These are phyloP conservation scores for Hypoxylon sp. DNA, from an alignment of 2,329 filamentous ascomycete species.

Conservation along the genomic window DNA sequence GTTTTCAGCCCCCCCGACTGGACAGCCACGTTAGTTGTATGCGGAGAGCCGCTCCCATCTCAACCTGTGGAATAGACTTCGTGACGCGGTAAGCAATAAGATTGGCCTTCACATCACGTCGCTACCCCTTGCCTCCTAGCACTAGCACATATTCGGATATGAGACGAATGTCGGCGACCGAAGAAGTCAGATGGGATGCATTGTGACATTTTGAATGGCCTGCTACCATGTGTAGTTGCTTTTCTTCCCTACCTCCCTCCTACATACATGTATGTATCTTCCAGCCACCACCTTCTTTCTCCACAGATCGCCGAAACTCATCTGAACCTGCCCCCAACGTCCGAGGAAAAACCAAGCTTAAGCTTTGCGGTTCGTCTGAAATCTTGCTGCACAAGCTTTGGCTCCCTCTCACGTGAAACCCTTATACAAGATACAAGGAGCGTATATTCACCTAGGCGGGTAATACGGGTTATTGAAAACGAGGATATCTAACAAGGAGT, in stretches of 20 bases:
- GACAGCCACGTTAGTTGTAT: conserved; percentile 31
- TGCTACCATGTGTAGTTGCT: conserved; percentile 18
- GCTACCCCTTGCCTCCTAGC: conserved; percentile 15
- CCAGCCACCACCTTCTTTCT: conserved; percentile 26
- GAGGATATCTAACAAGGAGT: conserved; percentile 3
- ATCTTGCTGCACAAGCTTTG: conserved; percentile 14
- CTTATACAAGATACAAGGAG: neutral
- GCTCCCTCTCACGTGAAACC: conserved; percentile 10
- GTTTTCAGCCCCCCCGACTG: neutral
- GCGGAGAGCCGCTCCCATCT: conserved; percentile 34
- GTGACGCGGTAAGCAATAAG: conserved; percentile 17
- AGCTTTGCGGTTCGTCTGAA: conserved; percentile 20
- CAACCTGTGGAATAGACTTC: neutral
- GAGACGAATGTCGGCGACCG: conserved; percentile 24
- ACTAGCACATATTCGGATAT: conserved; percentile 15
- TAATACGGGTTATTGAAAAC: neutral
- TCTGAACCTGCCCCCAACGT: conserved; percentile 7
- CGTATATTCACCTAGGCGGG: neutral
- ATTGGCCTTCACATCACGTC: conserved; percentile 26
- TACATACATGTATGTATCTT: neutral
- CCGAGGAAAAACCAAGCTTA: conserved; percentile 6
- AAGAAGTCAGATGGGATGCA: conserved; percentile 25
- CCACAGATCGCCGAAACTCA: conserved; percentile 18
- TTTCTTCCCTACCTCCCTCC: conserved; percentile 24
- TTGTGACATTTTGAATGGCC: conserved; percentile 3